phyloP scores from a whole-genome alignment of 2,329 filamentous ascomycete species.

The Cordyceps cicadae region DNA sequence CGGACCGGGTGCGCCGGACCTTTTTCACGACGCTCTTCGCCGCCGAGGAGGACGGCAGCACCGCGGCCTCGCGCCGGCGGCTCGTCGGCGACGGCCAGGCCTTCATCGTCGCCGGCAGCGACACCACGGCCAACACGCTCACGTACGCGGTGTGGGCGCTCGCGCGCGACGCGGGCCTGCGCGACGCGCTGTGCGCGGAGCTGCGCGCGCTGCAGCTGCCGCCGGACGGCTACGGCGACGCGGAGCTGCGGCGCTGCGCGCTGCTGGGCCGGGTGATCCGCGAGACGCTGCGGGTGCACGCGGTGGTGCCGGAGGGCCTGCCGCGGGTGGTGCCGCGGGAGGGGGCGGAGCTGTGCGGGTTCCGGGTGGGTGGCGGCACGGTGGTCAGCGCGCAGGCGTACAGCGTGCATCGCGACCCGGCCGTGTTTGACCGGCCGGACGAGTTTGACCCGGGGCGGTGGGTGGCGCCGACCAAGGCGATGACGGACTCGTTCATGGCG shows the following conservation, averaged over 20 bases:
- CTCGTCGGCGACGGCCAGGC: constrained; percentile 30
- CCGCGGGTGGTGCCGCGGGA: constrained; percentile 31
- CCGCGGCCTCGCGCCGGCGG: constrained; percentile 21
- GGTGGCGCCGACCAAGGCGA: constrained; percentile 24
- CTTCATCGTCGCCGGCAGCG: constrained; percentile 43
- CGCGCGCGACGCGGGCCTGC: constrained; percentile 22
- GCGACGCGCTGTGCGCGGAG: constrained; percentile 25
- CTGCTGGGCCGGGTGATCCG: constrained; percentile 35
- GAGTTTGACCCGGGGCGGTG: constrained; percentile 30
- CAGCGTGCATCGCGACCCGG: constrained; percentile 35
- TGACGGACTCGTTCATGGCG: constrained; percentile 41
- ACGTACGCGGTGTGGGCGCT: constrained; percentile 39
- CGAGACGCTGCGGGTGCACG: constrained; percentile 37
- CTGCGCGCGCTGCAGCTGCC: constrained; percentile 26
- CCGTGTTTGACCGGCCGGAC: constrained; percentile 32
- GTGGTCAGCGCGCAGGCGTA: constrained; percentile 36
- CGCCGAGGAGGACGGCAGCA: constrained; percentile 21
- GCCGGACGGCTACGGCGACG: constrained; percentile 19
- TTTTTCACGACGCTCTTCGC: constrained; percentile 31
- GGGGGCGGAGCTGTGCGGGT: constrained; percentile 30
- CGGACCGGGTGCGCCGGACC: constrained; percentile 16
- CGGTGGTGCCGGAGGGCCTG: constrained; percentile 30
- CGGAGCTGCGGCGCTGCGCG: constrained; percentile 21
- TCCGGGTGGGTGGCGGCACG: constrained; percentile 31
- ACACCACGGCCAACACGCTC: constrained; percentile 42